Evolutionary conservation across 2,329 filamentous ascomycete species (phyloP).

Genomic region (Colletotrichum siamense): DNA sequence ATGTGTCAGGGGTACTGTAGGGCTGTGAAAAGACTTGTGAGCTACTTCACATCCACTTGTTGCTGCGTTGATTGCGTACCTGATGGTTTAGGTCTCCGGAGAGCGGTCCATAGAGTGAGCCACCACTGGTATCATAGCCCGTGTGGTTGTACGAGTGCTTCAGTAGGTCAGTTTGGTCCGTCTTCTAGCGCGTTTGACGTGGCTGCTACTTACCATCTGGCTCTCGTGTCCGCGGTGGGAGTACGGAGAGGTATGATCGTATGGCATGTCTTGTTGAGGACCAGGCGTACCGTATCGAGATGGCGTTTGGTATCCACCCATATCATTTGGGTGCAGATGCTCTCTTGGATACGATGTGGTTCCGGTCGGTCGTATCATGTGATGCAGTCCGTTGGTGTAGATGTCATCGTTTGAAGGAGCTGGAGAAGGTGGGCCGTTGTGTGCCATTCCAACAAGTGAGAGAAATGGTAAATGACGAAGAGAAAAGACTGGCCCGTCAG

Average conservation of each 20-base stretch:
- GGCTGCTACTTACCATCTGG: conserved; percentile 8
- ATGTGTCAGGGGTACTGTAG: conserved; percentile 58
- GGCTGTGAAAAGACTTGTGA: conserved; percentile 31
- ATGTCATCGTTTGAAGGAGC: conserved; percentile 43
- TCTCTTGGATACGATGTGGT: conserved; percentile 31
- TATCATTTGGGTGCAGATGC: conserved; percentile 30
- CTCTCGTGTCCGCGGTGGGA: conserved; percentile 25
- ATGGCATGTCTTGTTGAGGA: conserved; percentile 31
- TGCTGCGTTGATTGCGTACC: background rate
- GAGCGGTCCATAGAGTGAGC: conserved; percentile 14
- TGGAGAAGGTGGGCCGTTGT: conserved; percentile 49
- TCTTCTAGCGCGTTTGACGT: background rate
- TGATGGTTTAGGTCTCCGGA: conserved; percentile 19
- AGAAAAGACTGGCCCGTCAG: background rate
- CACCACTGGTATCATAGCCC: conserved; percentile 7
- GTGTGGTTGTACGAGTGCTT: conserved; percentile 6
- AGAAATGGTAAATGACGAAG: background rate
- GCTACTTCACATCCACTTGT: background rate
- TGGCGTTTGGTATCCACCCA: conserved; percentile 36
- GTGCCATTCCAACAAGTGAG: conserved; percentile 36
- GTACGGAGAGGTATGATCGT: conserved; percentile 35
- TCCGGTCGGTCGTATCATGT: conserved; percentile 50
- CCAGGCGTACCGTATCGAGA: conserved; percentile 44
- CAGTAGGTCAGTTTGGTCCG: background rate
- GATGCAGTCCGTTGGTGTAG: conserved; percentile 46